Percentiles rank a stretch among this genome's conserved stretches.
Conservation (phyloP, 177 flowering plant species). For the Telopea speciosissima region DNA sequence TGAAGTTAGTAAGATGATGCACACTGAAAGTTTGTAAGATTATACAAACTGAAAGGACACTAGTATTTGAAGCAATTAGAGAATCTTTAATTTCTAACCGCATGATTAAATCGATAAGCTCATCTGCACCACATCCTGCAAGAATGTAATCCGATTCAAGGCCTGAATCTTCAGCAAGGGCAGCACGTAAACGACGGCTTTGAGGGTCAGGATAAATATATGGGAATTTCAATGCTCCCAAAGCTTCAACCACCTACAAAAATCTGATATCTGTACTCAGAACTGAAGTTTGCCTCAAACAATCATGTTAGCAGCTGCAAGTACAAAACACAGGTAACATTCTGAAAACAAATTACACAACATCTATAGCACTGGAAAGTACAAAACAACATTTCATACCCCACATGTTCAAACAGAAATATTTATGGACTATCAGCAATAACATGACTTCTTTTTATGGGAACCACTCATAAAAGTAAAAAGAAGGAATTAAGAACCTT, state of each 20-base stretch:
- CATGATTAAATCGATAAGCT: constrained; percentile 93
- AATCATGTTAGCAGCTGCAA: background rate
- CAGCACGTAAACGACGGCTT: constrained; percentile 78
- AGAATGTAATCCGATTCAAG: constrained; percentile 83
- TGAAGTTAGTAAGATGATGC: background rate
- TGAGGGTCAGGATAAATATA: constrained; percentile 94
- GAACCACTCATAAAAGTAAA: background rate
- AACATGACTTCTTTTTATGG: background rate
- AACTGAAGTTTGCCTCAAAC: constrained; percentile 6
- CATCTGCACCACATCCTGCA: constrained; percentile 97
- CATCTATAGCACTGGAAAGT: background rate
- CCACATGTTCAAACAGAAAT: background rate
- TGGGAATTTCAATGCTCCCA: constrained; percentile 76
- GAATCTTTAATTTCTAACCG: constrained; percentile 34
- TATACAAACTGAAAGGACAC: background rate
- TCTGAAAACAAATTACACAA: background rate
- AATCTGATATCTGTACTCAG: constrained; percentile 29
- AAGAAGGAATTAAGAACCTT: constrained; percentile 22
- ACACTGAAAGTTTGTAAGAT: background rate
- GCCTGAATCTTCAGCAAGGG: constrained; percentile 91
- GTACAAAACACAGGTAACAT: background rate
- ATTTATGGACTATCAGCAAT: background rate
- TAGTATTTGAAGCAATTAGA: background rate
- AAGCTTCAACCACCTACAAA: constrained; percentile 77
- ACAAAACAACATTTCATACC: background rate